These are phyloP conservation scores for Fragaria vesca DNA, from an alignment of 306 rosid genomes.

Conservation along the genomic window DNA sequence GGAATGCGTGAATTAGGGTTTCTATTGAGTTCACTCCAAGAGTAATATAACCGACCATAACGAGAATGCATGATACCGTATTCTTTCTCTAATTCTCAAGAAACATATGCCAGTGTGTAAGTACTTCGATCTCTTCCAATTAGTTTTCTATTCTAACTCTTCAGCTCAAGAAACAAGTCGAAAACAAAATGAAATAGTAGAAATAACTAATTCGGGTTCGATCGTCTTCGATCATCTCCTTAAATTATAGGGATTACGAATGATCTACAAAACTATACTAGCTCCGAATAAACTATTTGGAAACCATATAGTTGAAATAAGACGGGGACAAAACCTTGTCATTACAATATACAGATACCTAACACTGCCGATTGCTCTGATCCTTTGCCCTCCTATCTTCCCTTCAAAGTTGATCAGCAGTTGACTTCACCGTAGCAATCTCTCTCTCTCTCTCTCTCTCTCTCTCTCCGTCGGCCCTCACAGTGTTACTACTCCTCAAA, in stretches of 20 bases:
- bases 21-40: neutral
- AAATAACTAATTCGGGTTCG: neutral
- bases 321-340: neutral
- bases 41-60: neutral
- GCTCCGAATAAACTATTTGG: neutral
- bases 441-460: neutral
- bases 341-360: neutral
- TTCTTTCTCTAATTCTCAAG: neutral
- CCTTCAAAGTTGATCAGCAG: neutral
- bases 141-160: neutral
- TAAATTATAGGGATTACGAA: neutral
- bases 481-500: neutral
- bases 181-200: neutral
- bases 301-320: neutral
- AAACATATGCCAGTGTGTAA: no score
- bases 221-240: neutral
- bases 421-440: constrained; percentile 1
- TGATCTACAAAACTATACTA: neutral
- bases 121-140: neutral
- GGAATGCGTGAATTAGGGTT: neutral
- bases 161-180: neutral
- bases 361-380: neutral
- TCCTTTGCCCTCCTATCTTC: neutral
- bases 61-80: neutral
- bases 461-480: neutral